Base-by-base conservation (phyloP, 768 basidiomycete genomes). In the Udeniomyces megalosporus region DNA sequence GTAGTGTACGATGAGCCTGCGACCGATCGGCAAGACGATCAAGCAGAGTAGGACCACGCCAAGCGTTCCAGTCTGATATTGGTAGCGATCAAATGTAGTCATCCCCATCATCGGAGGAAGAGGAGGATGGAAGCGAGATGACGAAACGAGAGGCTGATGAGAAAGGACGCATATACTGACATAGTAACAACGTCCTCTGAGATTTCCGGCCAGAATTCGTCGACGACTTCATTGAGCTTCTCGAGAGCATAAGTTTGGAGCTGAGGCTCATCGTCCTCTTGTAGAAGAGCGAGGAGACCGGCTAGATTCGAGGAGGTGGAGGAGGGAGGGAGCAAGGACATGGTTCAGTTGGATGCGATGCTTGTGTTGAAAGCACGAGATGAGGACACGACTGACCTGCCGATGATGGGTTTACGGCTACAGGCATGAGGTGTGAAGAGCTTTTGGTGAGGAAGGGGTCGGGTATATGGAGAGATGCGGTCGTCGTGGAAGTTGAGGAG, bases 161-260 rank as follows among this genome's bases (percentile, higher is more conserved):
- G 29, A 20, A 29, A 31, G 51, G 51, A 7, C 4, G 47, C 42
- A 17, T 53, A 6, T 77, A 66, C 88, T 69, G 72, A 88, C 92
- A 97, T 90, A 63, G 83, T 76, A 35, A 85, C 81, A 69, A 96
- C 84, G 71, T 87, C 82, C 74, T 99, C 95, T 68, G 89, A 91
- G 70, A 97, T 93, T 78, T 99, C 95, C 51, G 93, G 85, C 95
- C 95, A 99, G 75, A 96, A 97, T 69, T 87, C 84, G 44, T 91
- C 82, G 7, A 97, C 89, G 49, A 96, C 80, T 17, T 81, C 76
- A 70, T 82, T 85, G 58, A 99, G 79, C 49, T 84, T 80, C 54
- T 81, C 81, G 68, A 99, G 82, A 26, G 95, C 95, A 78, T 95
- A 86, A 69, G 88, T 83, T 71, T 91, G 88, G 72, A 97, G 84